Conservation (phyloP, 2,329 filamentous ascomycete genomes). For the Dissoconium aciculare region DNA sequence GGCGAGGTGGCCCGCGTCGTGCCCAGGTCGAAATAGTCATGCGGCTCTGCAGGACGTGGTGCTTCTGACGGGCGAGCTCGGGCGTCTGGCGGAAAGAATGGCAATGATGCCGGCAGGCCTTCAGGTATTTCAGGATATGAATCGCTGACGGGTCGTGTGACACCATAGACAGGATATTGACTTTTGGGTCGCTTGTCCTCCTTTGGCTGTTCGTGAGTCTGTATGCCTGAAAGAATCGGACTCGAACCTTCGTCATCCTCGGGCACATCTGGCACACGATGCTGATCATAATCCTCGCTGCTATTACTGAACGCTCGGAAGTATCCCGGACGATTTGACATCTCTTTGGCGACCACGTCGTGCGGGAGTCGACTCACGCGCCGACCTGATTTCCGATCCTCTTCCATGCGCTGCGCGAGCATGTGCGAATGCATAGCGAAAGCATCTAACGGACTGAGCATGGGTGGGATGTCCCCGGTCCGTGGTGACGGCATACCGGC, state of each 20-base stretch:
- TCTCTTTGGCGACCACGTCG: slow-evolving; percentile 64
- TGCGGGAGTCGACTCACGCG: slow-evolving; percentile 77
- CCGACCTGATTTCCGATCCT: slow-evolving; percentile 47
- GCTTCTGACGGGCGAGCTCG: no score
- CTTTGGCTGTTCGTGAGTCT: neutral
- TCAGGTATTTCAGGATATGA: no score
- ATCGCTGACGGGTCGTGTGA: neutral
- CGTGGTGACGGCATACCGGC: slow-evolving; percentile 34
- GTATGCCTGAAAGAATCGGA: neutral
- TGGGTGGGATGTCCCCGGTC: slow-evolving; percentile 56
- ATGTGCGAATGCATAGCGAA: slow-evolving; percentile 84
- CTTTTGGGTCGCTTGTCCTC: neutral
- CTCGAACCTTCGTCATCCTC: neutral
- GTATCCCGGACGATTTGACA: slow-evolving; percentile 64
- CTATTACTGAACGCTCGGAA: slow-evolving; percentile 57
- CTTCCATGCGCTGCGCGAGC: slow-evolving; percentile 72
- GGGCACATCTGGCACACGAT: neutral
- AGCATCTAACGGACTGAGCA: slow-evolving; percentile 85
- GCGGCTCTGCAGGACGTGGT: no score
- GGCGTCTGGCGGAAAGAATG: no score
- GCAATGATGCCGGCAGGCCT: no score
- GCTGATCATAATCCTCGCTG: no score
- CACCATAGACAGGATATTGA: neutral
- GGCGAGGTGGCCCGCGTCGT: slow-evolving; percentile 32
- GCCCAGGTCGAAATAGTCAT: slow-evolving; percentile 31